These are phyloP conservation scores for Leccinum incarnatum DNA, from an alignment of 768 basidiomycete species.

Conservation along the genomic window DNA sequence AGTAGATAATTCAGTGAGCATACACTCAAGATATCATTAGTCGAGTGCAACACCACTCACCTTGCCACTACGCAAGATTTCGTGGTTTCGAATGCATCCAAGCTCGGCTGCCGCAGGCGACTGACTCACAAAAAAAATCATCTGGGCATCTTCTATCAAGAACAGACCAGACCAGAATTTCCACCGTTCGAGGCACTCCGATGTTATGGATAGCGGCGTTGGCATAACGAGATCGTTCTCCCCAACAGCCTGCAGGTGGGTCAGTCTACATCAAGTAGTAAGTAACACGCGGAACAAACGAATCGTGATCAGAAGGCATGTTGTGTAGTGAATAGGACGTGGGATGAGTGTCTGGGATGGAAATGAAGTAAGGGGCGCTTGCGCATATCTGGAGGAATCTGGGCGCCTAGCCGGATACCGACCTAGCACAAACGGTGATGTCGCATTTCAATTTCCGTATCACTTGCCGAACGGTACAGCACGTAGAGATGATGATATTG, in stretches of 20 bases:
- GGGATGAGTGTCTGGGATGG: slow-evolving; percentile 96
- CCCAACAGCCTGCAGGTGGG: slow-evolving; percentile 63
- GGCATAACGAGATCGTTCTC: slow-evolving; percentile 69
- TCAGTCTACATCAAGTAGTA: not conserved
- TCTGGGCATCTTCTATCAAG: too few species aligned
- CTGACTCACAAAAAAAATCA: too few species aligned
- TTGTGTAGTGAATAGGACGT: slow-evolving; percentile 77
- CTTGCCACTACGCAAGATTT: slow-evolving; percentile 90
- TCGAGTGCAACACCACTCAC: slow-evolving; percentile 34
- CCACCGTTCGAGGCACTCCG: too few species aligned
- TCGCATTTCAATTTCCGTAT: not conserved
- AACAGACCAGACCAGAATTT: too few species aligned
- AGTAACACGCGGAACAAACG: too few species aligned
- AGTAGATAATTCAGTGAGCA: too few species aligned
- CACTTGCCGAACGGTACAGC: not conserved
- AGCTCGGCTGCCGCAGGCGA: too few species aligned
- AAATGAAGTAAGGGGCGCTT: slow-evolving; percentile 78
- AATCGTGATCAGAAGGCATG: too few species aligned
- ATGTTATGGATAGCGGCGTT: too few species aligned
- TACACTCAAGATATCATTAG: not conserved
- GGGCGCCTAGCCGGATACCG: slow-evolving; percentile 91
- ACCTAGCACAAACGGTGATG: slow-evolving; percentile 47
- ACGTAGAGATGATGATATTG: slow-evolving; percentile 22
- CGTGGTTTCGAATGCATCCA: slow-evolving; percentile 64
- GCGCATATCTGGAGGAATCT: slow-evolving; percentile 96